Evolutionary conservation across 2,329 filamentous ascomycete species (phyloP).

Genomic region (Sporothrix sp.): DNA sequence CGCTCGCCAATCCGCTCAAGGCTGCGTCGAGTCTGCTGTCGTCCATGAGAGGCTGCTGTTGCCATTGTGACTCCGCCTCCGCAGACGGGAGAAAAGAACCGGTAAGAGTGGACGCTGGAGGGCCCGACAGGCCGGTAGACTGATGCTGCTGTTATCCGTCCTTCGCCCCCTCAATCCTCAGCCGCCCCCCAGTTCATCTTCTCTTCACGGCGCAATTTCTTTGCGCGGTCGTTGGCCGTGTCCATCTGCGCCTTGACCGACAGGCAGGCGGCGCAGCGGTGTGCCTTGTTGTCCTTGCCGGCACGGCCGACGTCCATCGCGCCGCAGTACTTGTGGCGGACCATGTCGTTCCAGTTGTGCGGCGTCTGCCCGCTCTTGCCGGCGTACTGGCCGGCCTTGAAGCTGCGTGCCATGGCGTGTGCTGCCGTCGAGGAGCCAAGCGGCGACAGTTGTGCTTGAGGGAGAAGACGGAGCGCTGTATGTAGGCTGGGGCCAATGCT

Average conservation of each 20-base stretch:
- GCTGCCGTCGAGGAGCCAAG: too few species aligned
- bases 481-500: too few species aligned
- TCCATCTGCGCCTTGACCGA: conserved; percentile 11
- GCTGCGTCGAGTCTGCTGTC: too few species aligned
- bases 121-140: too few species aligned
- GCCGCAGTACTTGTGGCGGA: conserved; percentile 15
- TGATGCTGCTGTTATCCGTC: too few species aligned
- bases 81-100: too few species aligned
- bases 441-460: too few species aligned
- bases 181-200: conserved; percentile 12
- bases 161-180: background rate
- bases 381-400: conserved; percentile 10
- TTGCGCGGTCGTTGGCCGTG: background rate
- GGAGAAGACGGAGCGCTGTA: too few species aligned
- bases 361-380: conserved; percentile 8
- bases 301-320: conserved; percentile 12
- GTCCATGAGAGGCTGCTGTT: too few species aligned
- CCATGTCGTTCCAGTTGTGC: conserved; percentile 14
- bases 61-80: too few species aligned
- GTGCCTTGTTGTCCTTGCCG: conserved; percentile 15
- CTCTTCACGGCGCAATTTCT: conserved; percentile 9
- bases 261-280: conserved; percentile 12
- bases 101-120: too few species aligned
- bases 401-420: conserved; percentile 12
- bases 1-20: too few species aligned